phyloP scores from a whole-genome alignment of 2,329 filamentous ascomycete genomes.

The Pseudocercospora ulei region DNA sequence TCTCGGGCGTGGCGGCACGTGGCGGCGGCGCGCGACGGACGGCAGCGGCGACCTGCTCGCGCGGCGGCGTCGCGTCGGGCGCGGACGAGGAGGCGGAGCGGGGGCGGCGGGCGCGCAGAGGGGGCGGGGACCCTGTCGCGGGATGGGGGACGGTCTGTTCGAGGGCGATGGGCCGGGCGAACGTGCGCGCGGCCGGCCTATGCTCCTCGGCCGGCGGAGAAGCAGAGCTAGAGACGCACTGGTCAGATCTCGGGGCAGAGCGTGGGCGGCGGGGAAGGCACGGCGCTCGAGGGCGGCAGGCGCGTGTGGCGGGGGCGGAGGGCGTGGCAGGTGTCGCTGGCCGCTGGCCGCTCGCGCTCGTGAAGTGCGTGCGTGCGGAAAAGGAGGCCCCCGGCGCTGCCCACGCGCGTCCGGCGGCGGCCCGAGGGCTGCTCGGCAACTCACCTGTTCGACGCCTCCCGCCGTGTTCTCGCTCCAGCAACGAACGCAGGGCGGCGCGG shows the following conservation, averaged over 20 bases:
- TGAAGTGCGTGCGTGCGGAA: constrained; percentile 10
- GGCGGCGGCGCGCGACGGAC: constrained; percentile 12
- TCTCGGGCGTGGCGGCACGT: constrained; percentile 20
- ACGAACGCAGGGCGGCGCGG: constrained; percentile 7
- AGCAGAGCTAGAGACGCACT: constrained; percentile 7
- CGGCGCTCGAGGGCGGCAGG: constrained; percentile 7
- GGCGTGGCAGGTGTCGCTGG: constrained; percentile 6
- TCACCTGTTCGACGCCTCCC: constrained; percentile 10
- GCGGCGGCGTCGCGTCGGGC: constrained; percentile 4
- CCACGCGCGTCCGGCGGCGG: constrained; percentile 4
- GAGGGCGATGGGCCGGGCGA: constrained; percentile 8
- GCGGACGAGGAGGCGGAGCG: constrained; percentile 8
- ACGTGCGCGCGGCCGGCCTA: constrained; percentile 13
- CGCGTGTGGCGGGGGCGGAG: constrained; percentile 7
- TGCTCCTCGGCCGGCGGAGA: constrained; percentile 13
- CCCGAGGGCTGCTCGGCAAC: constrained; percentile 3
- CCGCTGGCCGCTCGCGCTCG: constrained; percentile 5
- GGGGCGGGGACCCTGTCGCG: constrained; percentile 13
- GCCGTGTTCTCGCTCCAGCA: constrained; percentile 3
- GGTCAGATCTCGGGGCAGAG: constrained; percentile 8
- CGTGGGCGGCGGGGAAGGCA: constrained; percentile 4
- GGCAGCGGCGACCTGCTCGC: constrained; percentile 6
- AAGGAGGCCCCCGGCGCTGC: constrained; percentile 13
- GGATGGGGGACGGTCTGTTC: constrained; percentile 26
- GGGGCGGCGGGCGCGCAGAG: constrained; percentile 8